Evolutionary conservation across 2,329 filamentous ascomycete genomes (phyloP).

Genomic region (Ophiosphaerella korrae): DNA sequence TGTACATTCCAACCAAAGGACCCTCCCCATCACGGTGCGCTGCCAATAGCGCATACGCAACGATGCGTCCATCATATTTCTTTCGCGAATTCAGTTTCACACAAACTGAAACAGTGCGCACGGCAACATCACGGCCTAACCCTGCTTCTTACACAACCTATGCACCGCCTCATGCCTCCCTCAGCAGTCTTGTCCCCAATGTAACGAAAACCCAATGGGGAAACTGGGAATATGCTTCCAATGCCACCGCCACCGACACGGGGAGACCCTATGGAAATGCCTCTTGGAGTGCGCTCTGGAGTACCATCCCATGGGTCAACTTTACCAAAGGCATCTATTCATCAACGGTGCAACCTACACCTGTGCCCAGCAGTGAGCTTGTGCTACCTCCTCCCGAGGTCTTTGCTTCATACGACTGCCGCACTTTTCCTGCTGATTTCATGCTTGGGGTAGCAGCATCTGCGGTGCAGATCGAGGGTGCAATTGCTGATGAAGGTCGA

Average conservation of each 20-base stretch:
- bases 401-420: constrained; percentile 56
- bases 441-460: constrained; percentile 38
- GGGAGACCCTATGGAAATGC: constrained; percentile 47
- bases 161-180: constrained; percentile 42
- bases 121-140: constrained; percentile 43
- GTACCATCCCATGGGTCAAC: constrained; percentile 38
- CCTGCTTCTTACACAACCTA: constrained; percentile 43
- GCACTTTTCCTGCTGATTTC: constrained; percentile 57
- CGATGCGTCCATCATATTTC: constrained; percentile 33
- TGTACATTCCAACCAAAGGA: constrained; percentile 41
- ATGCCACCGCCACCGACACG: constrained; percentile 40
- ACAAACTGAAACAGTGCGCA: constrained; percentile 48
- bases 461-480: constrained; percentile 37
- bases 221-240: constrained; percentile 48
- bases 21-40: constrained; percentile 36
- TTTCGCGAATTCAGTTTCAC: constrained; percentile 45
- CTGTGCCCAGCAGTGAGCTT: constrained; percentile 60
- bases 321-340: constrained; percentile 50
- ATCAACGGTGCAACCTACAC: constrained; percentile 61
- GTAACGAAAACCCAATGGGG: constrained; percentile 50
- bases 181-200: constrained; percentile 44
- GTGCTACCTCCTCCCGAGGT: constrained; percentile 61
- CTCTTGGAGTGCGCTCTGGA: constrained; percentile 49
- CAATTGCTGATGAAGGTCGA: constrained; percentile 38
- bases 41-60: constrained; percentile 28